Percentiles rank a stretch among this genome's conserved stretches.
Conservation (phyloP, 192 early-diverging fungal genomes). For the Pilobolus umbonatus region DNA sequence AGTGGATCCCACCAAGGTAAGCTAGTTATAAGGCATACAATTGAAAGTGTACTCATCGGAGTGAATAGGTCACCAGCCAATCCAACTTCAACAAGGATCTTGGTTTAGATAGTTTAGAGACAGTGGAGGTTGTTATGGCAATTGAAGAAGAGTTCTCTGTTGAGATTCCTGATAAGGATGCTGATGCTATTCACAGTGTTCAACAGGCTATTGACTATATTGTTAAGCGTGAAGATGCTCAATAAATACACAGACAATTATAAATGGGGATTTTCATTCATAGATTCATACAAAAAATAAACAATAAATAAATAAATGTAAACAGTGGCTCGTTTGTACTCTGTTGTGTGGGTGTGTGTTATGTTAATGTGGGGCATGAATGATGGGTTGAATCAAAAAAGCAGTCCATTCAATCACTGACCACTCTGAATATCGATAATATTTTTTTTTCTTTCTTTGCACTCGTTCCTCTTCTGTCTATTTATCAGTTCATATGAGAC, state of each 20-base stretch:
- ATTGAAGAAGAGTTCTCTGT: conserved; percentile 99
- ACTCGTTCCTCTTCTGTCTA: background rate
- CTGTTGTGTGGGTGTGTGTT: too few relatives aligned
- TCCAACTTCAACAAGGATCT: conserved; percentile 93
- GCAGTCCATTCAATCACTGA: too few relatives aligned
- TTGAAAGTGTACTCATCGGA: background rate
- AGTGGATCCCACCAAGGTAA: conserved; percentile 88
- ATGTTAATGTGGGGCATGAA: too few relatives aligned
- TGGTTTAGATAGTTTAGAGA: conserved; percentile 92
- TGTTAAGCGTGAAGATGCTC: conserved; percentile 63
- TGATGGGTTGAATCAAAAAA: too few relatives aligned
- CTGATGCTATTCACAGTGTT: conserved; percentile 89
- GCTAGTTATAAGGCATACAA: background rate
- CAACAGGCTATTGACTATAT: conserved; percentile 86
- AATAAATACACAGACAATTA: conserved; percentile 42
- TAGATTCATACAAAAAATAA: too few relatives aligned
- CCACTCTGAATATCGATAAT: too few relatives aligned
- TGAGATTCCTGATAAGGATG: conserved; percentile 95
- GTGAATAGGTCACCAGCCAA: conserved; percentile 65
- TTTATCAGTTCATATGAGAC: background rate
- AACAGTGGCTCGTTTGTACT: too few relatives aligned
- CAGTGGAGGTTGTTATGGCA: conserved; percentile 98
- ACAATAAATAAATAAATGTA: too few relatives aligned
- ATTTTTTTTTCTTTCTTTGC: too few relatives aligned
- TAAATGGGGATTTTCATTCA: background rate